Conservation (phyloP, 352 stramenopile genomes). For the Saprolegnia diclina region DNA sequence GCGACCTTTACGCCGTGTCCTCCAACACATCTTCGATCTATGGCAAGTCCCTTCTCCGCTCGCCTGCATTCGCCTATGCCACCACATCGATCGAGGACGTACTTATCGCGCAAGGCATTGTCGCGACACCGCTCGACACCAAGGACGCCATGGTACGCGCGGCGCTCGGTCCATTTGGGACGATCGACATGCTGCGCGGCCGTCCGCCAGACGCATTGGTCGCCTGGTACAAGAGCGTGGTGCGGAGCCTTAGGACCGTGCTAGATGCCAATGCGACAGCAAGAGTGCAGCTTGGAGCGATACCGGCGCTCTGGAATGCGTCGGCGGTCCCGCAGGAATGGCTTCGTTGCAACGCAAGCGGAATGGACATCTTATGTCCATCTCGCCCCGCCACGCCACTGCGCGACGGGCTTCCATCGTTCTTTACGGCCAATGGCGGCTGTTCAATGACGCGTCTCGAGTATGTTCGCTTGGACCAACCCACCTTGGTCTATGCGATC, state of each 20-base stretch:
- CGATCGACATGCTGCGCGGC: slow-evolving; percentile 1
- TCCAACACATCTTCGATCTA: background rate
- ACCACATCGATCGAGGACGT: background rate
- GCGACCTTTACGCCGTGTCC: background rate
- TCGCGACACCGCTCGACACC: background rate
- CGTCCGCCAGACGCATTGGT: no score
- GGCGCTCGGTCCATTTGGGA: background rate
- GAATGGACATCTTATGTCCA: background rate
- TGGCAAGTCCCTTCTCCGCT: slow-evolving; percentile 8
- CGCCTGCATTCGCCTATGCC: slow-evolving; percentile 14
- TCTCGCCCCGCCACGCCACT: background rate
- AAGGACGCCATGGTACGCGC: background rate
- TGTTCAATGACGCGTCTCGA: background rate
- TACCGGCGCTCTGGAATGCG: background rate
- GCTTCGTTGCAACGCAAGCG: background rate
- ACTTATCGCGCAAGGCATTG: background rate
- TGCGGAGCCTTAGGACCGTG: background rate
- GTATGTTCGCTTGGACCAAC: background rate
- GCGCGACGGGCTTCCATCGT: background rate
- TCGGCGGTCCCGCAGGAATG: background rate
- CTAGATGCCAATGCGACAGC: background rate
- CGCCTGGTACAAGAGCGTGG: background rate
- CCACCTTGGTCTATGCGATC: background rate
- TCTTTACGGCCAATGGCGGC: background rate
- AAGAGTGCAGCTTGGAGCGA: background rate